Conservation (phyloP, 2,329 filamentous ascomycete species). For the Sporothrix humicola region DNA sequence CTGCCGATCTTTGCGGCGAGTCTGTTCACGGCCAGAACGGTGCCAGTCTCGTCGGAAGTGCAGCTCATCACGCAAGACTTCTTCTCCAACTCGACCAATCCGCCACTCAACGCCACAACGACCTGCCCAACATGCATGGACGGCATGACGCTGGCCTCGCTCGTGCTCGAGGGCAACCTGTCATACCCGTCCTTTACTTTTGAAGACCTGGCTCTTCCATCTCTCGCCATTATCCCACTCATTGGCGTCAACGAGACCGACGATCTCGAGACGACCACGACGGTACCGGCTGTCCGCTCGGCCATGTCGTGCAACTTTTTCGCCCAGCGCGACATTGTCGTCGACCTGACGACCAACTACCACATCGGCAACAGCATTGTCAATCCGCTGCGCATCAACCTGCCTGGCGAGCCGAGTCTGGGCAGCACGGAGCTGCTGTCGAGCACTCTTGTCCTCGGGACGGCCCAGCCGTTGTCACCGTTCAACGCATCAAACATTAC, state of each 20-base stretch:
- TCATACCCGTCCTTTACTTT: conserved; percentile 49
- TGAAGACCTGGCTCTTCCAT: conserved; percentile 44
- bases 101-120: background rate
- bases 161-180: conserved; percentile 47
- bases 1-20: conserved; percentile 44
- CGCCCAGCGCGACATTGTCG: conserved; percentile 38
- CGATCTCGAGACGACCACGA: conserved; percentile 39
- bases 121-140: conserved; percentile 38
- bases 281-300: conserved; percentile 45
- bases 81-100: conserved; percentile 42
- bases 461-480: background rate
- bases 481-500: conserved; percentile 7
- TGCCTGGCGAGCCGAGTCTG: conserved; percentile 37
- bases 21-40: conserved; percentile 44
- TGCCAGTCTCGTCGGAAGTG: conserved; percentile 40
- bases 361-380: conserved; percentile 29
- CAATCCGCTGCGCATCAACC: conserved; percentile 39
- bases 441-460: conserved; percentile 38
- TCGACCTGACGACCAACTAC: conserved; percentile 40
- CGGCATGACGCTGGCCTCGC: conserved; percentile 44
- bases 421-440: conserved; percentile 33
- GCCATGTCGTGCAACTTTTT: conserved; percentile 43
- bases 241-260: conserved; percentile 33
- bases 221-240: conserved; percentile 36
- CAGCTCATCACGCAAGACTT: conserved; percentile 42